phyloP scores from a whole-genome alignment of 768 basidiomycete species.

The Lanmaoa pseudosensibilis region DNA sequence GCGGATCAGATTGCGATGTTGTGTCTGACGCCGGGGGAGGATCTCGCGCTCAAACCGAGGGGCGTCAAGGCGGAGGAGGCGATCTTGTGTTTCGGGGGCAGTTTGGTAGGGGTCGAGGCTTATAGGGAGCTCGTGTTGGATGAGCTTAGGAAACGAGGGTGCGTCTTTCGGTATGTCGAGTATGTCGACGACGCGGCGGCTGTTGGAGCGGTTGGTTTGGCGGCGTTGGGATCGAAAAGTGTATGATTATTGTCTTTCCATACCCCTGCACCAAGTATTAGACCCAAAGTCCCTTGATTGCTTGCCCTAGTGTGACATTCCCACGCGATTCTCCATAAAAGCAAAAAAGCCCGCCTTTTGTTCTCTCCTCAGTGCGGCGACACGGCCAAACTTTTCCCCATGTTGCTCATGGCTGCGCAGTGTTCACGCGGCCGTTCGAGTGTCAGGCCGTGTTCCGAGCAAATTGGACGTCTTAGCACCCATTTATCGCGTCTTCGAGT shows the following conservation, averaged over 20 bases:
- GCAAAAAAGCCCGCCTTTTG: neutral
- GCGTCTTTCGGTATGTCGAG: conserved; percentile 63
- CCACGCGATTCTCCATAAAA: conserved; percentile 11
- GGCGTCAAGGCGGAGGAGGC: conserved; percentile 53
- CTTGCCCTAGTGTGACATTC: conserved; percentile 25
- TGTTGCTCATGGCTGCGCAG: conserved; percentile 83
- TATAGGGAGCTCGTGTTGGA: conserved; percentile 60
- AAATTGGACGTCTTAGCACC: conserved; percentile 82
- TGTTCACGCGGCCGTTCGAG: conserved; percentile 75
- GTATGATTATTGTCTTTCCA: too few relatives aligned
- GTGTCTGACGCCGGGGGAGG: conserved; percentile 39
- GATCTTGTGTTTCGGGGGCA: conserved; percentile 79
- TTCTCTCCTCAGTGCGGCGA: conserved; percentile 67
- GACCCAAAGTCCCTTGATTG: too few relatives aligned
- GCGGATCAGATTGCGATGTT: conserved; percentile 60
- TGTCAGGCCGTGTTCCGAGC: conserved; percentile 83
- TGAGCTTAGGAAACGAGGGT: conserved; percentile 54
- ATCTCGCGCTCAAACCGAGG: conserved; percentile 29
- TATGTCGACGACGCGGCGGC: conserved; percentile 70
- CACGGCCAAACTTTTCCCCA: conserved; percentile 78
- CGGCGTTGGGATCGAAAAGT: conserved; percentile 15
- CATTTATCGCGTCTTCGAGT: conserved; percentile 50
- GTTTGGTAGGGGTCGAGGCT: conserved; percentile 58
- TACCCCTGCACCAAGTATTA: too few relatives aligned
- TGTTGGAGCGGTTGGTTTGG: conserved; percentile 61